phyloP scores from a whole-genome alignment of 2,329 filamentous ascomycete species.

The Aspergillus sp. region DNA sequence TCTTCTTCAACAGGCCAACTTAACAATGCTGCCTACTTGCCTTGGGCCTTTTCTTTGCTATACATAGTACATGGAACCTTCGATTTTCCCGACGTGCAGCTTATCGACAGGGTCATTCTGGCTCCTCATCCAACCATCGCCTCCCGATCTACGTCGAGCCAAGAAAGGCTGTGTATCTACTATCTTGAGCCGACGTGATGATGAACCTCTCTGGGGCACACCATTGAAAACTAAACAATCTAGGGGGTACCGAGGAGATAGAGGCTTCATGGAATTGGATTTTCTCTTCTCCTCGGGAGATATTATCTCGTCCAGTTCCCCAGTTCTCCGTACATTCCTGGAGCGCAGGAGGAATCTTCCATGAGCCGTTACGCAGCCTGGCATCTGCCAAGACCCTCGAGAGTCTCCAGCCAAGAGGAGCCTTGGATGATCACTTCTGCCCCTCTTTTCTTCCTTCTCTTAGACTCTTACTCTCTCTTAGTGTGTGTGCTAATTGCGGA shows the following conservation, averaged over 20 bases:
- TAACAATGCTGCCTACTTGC: too few species aligned
- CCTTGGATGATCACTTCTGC: background rate
- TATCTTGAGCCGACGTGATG: background rate
- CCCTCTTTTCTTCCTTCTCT: background rate
- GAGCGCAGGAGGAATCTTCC: background rate
- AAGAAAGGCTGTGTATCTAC: background rate
- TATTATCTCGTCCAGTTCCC: background rate
- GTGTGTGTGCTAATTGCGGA: too few species aligned
- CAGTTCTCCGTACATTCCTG: background rate
- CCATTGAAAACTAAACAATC: background rate
- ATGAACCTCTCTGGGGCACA: background rate
- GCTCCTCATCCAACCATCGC: background rate
- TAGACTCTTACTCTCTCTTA: background rate
- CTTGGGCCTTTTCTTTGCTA: background rate
- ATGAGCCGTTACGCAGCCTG: background rate
- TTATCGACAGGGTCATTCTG: background rate
- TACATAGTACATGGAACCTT: background rate
- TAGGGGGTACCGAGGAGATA: background rate
- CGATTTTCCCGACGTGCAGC: background rate
- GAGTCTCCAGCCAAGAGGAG: background rate
- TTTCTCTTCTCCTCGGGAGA: background rate
- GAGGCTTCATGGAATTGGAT: background rate
- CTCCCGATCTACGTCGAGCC: background rate
- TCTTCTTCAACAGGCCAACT: background rate
- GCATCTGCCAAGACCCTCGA: background rate